Evolutionary conservation across 768 basidiomycete genomes (phyloP), one percentile per base, ranked within the genome.

Genomic region (Fomitopsis pulvina): DNA sequence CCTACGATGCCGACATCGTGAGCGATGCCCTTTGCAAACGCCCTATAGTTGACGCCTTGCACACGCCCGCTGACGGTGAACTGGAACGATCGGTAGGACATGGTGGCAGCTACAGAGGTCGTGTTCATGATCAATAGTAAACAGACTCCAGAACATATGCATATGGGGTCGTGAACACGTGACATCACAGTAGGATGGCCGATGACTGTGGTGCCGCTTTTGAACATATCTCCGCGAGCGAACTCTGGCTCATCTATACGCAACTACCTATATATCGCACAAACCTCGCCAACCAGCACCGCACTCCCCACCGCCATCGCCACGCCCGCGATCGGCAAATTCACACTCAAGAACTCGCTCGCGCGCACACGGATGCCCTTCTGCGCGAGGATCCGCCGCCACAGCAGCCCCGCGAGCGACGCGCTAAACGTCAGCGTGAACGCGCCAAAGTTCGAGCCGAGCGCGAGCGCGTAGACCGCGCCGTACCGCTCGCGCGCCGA

Each of bases 401-500:
- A 97, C 14, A 96, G 72, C 38, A 98, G 68, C 0, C 93, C 93
- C 0, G 92, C 92, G 14, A 96, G 77, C 48, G 87, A 90, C 0
- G 89, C 90, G 4, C 85, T 85, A 61, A 93, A 94, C 8, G 90
- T 88, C 62, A 89, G 85, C 53, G 83, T 87, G 56, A 94, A 86
- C 1, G 94, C 94, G 11, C 94, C 94, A 28, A 91, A 85, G 65
- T 96, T 96, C 48, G 82, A 86, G 2, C 87, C 86, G 0, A 96
- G 75, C 6, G 92, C 93, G 11, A 96, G 76, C 0, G 91, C 78
- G 51, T 66, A 69, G 11, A 68, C 55, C 18, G 62, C 50, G 38
- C 60, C 62, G 48, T 60, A 58, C 14, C 49, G 48, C 24, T 52
- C 51, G 30, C 57, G 59, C 21, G 43, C 39, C 11, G 43, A 48